Evolutionary conservation across 2,329 filamentous ascomycete genomes (phyloP).

Genomic region (Verticillium albo-atrum): DNA sequence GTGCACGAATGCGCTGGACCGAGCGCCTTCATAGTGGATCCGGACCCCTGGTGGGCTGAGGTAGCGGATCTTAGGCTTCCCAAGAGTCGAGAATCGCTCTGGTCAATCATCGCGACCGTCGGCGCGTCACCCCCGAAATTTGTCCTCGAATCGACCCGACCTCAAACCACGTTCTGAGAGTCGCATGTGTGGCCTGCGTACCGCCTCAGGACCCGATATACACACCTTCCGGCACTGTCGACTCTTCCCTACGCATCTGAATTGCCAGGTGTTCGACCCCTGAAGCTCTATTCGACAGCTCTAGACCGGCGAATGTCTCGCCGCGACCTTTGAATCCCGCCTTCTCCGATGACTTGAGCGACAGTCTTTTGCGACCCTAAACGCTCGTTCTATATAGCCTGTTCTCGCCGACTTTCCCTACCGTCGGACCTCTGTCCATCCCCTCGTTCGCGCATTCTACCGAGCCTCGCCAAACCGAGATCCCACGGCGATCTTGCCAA

Average conservation of each 20-base stretch:
- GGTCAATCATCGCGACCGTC: neutral
- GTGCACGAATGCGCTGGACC: too few relatives aligned
- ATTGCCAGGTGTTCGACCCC: neutral
- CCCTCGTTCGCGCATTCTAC: neutral
- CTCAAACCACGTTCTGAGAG: neutral
- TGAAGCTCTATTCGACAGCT: neutral
- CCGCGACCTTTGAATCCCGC: neutral
- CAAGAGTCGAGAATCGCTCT: too few relatives aligned
- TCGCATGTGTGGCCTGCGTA: neutral
- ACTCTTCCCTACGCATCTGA: neutral
- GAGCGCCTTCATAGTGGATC: too few relatives aligned
- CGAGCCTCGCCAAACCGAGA: neutral
- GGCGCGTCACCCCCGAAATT: neutral
- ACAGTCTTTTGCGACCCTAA: neutral
- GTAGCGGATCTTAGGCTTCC: too few relatives aligned
- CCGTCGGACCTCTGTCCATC: too few relatives aligned
- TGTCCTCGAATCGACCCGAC: neutral
- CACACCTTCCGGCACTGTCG: neutral
- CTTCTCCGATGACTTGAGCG: neutral
- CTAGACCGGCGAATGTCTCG: neutral
- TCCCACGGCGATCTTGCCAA: too few relatives aligned
- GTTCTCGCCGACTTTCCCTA: neutral
- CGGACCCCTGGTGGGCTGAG: too few relatives aligned
- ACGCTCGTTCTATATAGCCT: neutral
- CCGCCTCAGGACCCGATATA: neutral